Conservation (phyloP, 306 rosid genomes). For the Arachis hypogaea region DNA sequence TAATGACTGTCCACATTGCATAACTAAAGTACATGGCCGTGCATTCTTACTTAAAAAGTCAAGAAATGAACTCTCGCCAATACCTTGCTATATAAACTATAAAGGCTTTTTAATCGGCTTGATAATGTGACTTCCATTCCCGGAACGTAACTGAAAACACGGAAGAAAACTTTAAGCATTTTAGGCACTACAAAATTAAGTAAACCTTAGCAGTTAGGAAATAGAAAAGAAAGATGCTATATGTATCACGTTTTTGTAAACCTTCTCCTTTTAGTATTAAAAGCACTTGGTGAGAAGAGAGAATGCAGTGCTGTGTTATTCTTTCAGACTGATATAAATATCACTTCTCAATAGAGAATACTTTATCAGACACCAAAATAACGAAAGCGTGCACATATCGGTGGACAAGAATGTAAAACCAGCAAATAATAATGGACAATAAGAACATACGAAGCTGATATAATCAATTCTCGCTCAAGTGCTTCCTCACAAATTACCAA, state of each 20-base stretch:
- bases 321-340: too few relatives aligned
- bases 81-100: constrained; percentile 96
- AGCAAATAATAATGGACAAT: constrained; percentile 35
- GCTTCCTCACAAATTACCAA: constrained; percentile 89
- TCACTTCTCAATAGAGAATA: neutral
- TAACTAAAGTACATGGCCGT: constrained; percentile 4
- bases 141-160: constrained; percentile 82
- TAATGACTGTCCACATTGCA: constrained; percentile 11
- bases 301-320: too few relatives aligned
- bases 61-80: constrained; percentile 29
- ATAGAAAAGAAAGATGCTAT: neutral
- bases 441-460: constrained; percentile 90
- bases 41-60: constrained; percentile 33
- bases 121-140: constrained; percentile 97
- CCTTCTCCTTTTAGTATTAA: too few relatives aligned
- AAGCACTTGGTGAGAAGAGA: too few relatives aligned
- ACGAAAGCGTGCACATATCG: constrained; percentile 25
- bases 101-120: constrained; percentile 91
- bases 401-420: constrained; percentile 40
- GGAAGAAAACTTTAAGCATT: constrained; percentile 14
- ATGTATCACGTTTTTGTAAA: too few relatives aligned
- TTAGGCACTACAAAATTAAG: constrained; percentile 31
- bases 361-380: constrained; percentile 10
- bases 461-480: constrained; percentile 81
- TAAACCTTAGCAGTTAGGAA: constrained; percentile 11